Evolutionary conservation across 441 rosid species (phyloP).

Genomic region (Pelargonium myrrhifolium): DNA sequence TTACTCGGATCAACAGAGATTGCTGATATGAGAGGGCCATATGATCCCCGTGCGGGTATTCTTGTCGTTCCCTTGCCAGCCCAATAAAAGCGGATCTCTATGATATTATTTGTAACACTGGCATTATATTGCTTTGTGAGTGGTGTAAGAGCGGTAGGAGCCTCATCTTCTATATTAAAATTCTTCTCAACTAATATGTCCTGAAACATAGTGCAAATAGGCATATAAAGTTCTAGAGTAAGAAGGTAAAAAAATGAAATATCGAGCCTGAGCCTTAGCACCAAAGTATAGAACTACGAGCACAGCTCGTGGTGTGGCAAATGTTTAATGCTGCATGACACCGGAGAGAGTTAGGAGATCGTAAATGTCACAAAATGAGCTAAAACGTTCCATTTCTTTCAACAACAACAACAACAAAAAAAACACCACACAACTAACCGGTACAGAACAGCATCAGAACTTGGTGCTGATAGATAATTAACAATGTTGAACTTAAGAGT

Average conservation of each 20-base stretch:
- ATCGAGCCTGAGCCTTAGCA: no score
- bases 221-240: conserved; percentile 34
- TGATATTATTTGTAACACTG: conserved; percentile 31
- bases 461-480: no score
- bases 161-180: conserved; percentile 34
- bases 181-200: conserved; percentile 30
- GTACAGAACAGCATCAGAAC: no score
- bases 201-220: conserved; percentile 37
- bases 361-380: no score
- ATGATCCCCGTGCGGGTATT: conserved; percentile 48
- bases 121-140: conserved; percentile 22
- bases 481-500: not conserved
- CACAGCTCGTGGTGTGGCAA: no score
- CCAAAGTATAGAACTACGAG: no score
- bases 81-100: conserved; percentile 55
- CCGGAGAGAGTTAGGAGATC: no score
- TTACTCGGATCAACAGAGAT: conserved; percentile 52
- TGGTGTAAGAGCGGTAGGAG: conserved; percentile 32
- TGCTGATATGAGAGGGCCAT: conserved; percentile 67
- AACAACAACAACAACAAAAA: no score
- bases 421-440: no score
- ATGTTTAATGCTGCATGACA: no score
- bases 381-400: no score
- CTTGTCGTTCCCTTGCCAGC: no score
- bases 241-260: conserved; percentile 18